phyloP scores from a whole-genome alignment of 2,329 filamentous ascomycete genomes.

The Mycosphaerella sp. region DNA sequence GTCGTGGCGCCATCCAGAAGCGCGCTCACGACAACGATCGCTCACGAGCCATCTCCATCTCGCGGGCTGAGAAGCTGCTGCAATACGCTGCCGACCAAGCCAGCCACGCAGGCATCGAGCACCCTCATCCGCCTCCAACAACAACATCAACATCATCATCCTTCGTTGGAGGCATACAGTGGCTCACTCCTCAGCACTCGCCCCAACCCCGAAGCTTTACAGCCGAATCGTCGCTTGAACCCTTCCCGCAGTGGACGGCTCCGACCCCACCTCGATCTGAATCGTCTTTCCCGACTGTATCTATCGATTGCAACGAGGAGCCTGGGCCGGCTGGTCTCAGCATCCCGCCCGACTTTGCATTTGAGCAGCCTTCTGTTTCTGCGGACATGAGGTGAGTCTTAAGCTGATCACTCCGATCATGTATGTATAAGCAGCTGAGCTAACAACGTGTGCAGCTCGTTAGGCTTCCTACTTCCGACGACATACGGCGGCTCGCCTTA shows the following conservation, averaged over 20 bases:
- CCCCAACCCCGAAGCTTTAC: slow-evolving; percentile 28
- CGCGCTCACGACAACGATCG: slow-evolving; percentile 23
- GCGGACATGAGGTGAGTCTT: slow-evolving; percentile 34
- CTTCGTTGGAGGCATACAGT: slow-evolving; percentile 21
- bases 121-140: slow-evolving; percentile 4
- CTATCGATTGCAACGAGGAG: slow-evolving; percentile 29
- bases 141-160: slow-evolving; percentile 2
- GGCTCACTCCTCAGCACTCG: slow-evolving; percentile 32
- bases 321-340: slow-evolving; percentile 21
- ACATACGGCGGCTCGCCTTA: slow-evolving; percentile 31
- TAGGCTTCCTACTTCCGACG: slow-evolving; percentile 34
- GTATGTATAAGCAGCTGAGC: slow-evolving; percentile 11
- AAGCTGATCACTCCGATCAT: not conserved
- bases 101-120: slow-evolving; percentile 13
- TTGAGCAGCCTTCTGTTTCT: slow-evolving; percentile 26
- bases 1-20: slow-evolving; percentile 30
- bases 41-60: slow-evolving; percentile 27
- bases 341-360: slow-evolving; percentile 23
- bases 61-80: slow-evolving; percentile 30
- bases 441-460: slow-evolving; percentile 27
- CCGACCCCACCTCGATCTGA: slow-evolving; percentile 34
- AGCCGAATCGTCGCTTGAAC: slow-evolving; percentile 24
- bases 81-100: slow-evolving; percentile 26
- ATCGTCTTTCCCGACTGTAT: slow-evolving; percentile 30
- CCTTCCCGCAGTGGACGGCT: slow-evolving; percentile 30